Conservation (phyloP, 345 rosid genomes). For the Lagerstroemia speciosa region DNA sequence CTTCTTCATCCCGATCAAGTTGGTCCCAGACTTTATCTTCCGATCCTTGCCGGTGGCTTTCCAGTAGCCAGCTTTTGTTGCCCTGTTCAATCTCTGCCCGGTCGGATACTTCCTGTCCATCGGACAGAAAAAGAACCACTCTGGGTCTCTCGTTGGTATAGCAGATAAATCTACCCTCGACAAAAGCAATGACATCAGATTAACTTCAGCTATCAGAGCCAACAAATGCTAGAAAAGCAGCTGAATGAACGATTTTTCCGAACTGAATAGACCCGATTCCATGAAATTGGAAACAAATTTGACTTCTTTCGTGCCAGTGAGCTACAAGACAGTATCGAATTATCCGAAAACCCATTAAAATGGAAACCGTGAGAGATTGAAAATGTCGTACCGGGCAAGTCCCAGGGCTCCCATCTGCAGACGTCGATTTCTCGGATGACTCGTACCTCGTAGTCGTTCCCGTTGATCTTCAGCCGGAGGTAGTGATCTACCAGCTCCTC, state of each 20-base stretch:
- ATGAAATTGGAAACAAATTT: not conserved
- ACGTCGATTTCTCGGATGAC: slow-evolving; percentile 77
- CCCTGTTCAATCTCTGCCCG: slow-evolving; percentile 73
- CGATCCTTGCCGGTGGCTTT: slow-evolving; percentile 94
- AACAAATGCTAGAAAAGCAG: not conserved
- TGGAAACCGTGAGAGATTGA: not conserved
- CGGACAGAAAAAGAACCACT: slow-evolving; percentile 98
- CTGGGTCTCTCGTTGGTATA: slow-evolving; percentile 46
- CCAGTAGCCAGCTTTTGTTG: slow-evolving; percentile 80
- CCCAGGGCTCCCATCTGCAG: slow-evolving; percentile 95
- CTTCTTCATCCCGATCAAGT: slow-evolving; percentile 77
- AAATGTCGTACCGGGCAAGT: slow-evolving; percentile 56
- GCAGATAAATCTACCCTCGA: slow-evolving; percentile 44
- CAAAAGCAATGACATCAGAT: not conserved
- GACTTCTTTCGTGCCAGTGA: not conserved
- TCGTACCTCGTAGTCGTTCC: slow-evolving; percentile 39
- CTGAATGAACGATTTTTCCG: no score
- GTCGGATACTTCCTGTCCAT: slow-evolving; percentile 79
- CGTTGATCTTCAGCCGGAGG: slow-evolving; percentile 68
- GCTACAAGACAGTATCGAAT: not conserved
- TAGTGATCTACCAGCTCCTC: slow-evolving; percentile 64
- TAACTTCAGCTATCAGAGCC: not conserved
- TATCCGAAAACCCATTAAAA: not conserved
- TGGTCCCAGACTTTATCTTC: slow-evolving; percentile 41
- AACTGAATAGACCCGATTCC: not conserved